phyloP scores from a whole-genome alignment of 352 stramenopile genomes.

The Phytophthora foliorum region DNA sequence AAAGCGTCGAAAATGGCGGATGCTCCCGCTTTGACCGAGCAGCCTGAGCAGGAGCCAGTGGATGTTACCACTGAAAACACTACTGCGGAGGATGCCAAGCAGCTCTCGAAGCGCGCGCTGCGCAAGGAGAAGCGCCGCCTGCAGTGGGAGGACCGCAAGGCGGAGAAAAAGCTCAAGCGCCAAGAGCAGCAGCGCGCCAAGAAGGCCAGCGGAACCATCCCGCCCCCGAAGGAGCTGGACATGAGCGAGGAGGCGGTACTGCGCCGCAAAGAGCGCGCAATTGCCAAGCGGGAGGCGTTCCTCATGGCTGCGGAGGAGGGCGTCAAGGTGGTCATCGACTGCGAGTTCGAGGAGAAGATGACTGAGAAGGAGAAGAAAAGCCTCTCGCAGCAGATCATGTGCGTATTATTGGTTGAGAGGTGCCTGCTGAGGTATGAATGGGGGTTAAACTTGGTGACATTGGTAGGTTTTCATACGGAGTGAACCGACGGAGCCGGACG shows the following conservation, averaged over 20 bases:
- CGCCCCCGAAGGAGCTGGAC: constrained; percentile 64
- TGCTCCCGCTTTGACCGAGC: neutral
- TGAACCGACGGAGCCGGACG: constrained; percentile 67
- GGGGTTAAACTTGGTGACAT: neutral
- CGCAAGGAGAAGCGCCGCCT: constrained; percentile 68
- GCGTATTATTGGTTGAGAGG: constrained; percentile 37
- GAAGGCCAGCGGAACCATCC: constrained; percentile 33
- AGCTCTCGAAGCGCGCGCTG: constrained; percentile 64
- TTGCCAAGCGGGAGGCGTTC: constrained; percentile 79
- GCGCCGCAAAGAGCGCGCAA: constrained; percentile 62
- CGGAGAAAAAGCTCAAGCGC: constrained; percentile 86
- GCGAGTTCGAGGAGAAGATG: constrained; percentile 95
- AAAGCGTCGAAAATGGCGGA: constrained; percentile 14
- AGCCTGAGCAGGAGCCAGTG: constrained; percentile 1
- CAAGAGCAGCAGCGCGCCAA: constrained; percentile 57
- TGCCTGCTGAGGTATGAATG: neutral
- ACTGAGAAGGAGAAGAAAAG: constrained; percentile 94
- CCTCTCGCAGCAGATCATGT: constrained; percentile 96
- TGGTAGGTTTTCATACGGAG: constrained; percentile 85
- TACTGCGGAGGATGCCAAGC: constrained; percentile 10
- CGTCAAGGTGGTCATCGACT: constrained; percentile 93
- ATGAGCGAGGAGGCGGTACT: constrained; percentile 84
- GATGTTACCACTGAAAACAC: constrained; percentile 7
- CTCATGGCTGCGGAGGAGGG: constrained; percentile 89
- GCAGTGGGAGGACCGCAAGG: constrained; percentile 85